Evolutionary conservation across 345 rosid species (phyloP).

Genomic region (Cardamine resedifolia): DNA sequence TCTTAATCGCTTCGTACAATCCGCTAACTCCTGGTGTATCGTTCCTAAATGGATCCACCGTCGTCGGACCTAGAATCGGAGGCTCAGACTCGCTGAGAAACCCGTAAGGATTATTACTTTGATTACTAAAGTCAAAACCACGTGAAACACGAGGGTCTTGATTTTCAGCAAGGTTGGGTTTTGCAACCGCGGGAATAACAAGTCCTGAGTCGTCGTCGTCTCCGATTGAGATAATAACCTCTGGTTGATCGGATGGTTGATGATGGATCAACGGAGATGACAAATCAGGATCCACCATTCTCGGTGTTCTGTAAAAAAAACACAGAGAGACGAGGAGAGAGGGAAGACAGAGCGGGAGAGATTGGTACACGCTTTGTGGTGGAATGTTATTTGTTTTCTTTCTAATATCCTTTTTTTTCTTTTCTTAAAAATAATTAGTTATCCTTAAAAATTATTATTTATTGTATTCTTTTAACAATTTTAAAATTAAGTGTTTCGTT

Average conservation of each 20-base stretch:
- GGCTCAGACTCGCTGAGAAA: constrained; percentile 57
- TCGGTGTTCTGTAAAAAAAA: constrained; percentile 20
- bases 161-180: constrained; percentile 3
- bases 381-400: constrained; percentile 29
- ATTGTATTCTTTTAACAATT: not conserved
- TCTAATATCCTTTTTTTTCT: not conserved
- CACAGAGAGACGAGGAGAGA: constrained; percentile 19
- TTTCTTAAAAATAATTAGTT: not conserved
- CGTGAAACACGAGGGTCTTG: constrained; percentile 19
- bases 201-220: constrained; percentile 33
- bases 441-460: not conserved
- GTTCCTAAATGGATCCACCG: constrained; percentile 80
- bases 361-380: constrained; percentile 37
- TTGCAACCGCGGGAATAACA: constrained; percentile 6
- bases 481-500: not conserved
- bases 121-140: constrained; percentile 23
- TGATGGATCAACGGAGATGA: constrained; percentile 54
- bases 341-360: constrained; percentile 25
- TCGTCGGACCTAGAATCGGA: constrained; percentile 47
- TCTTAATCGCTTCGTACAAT: constrained; percentile 71
- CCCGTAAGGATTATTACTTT: constrained; percentile 45
- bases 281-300: constrained; percentile 62
- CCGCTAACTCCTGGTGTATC: constrained; percentile 55
- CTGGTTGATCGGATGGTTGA: constrained; percentile 47
- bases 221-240: constrained; percentile 48